These are phyloP conservation scores for Aspergillus affinis DNA, from an alignment of 495 filamentous ascomycete species.

Conservation along the genomic window DNA sequence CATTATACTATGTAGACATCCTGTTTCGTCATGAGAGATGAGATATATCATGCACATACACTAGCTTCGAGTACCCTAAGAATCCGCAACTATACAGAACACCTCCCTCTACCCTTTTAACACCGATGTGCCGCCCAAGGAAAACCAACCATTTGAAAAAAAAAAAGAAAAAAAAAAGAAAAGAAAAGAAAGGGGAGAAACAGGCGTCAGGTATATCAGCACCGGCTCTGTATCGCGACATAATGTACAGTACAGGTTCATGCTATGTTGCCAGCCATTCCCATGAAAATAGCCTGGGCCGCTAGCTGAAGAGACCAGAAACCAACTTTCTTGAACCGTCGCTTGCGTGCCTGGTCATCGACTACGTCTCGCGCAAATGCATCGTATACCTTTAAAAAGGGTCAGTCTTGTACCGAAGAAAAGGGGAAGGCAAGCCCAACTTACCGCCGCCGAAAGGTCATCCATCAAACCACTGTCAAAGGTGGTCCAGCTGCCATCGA, in stretches of 20 bases:
- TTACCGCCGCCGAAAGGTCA: conserved; percentile 83
- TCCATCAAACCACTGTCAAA: conserved; percentile 95
- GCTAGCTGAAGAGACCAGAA: conserved; percentile 91
- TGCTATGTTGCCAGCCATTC: conserved; percentile 84
- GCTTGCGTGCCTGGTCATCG: conserved; percentile 77
- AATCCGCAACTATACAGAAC: neutral
- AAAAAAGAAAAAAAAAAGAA: too few relatives aligned
- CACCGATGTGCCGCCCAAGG: neutral
- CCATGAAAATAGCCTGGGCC: conserved; percentile 92
- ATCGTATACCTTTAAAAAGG: conserved; percentile 67
- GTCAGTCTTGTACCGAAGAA: conserved; percentile 16
- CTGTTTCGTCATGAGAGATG: neutral
- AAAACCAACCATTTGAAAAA: too few relatives aligned
- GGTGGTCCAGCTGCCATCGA: conserved; percentile 94
- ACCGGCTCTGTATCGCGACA: neutral
- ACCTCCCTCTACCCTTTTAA: neutral
- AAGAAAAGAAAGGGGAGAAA: too few relatives aligned
- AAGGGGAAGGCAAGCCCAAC: conserved; percentile 14
- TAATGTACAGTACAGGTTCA: conserved; percentile 43
- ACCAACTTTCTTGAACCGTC: conserved; percentile 92
- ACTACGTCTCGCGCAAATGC: conserved; percentile 88
- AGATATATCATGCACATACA: too few relatives aligned
- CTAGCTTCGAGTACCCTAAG: neutral
- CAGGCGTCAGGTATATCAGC: too few relatives aligned
- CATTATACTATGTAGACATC: too few relatives aligned